A percentile compares a stretch with the other conserved stretches of the same genome.
Evolutionary conservation across 2,329 filamentous ascomycete genomes (phyloP).

Genomic region (Cyphellophora europaea): DNA sequence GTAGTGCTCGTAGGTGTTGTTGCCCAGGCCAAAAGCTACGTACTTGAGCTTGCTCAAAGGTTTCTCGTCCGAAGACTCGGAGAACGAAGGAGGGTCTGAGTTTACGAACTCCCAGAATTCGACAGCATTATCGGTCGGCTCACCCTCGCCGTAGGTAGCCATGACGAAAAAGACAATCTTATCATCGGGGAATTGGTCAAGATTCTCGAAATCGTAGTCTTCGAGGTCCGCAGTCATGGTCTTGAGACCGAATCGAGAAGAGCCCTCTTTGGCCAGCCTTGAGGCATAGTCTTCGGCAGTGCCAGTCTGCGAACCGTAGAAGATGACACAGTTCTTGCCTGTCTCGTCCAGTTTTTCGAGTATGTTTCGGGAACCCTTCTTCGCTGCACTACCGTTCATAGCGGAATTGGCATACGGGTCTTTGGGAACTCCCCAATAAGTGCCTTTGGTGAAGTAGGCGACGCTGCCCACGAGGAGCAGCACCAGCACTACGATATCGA

Average conservation of each 20-base stretch:
- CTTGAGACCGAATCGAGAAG: slow-evolving; percentile 89
- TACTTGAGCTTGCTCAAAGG: slow-evolving; percentile 79
- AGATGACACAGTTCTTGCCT: slow-evolving; percentile 94
- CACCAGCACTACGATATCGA: slow-evolving; percentile 87
- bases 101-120: slow-evolving; percentile 97
- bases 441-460: slow-evolving; percentile 97
- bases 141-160: slow-evolving; percentile 95
- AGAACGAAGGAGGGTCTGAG: slow-evolving; percentile 70
- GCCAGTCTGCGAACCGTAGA: slow-evolving; percentile 97
- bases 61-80: slow-evolving; percentile 50
- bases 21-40: slow-evolving; percentile 90
- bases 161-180: slow-evolving; percentile 93
- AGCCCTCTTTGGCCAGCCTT: slow-evolving; percentile 90
- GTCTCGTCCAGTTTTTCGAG: slow-evolving; percentile 92
- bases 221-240: slow-evolving; percentile 98
- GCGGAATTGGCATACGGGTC: slow-evolving; percentile 78
- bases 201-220: slow-evolving; percentile 93
- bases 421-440: slow-evolving; percentile 79
- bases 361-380: slow-evolving; percentile 79
- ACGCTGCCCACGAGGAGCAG: slow-evolving; percentile 76
- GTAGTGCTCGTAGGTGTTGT: slow-evolving; percentile 99
- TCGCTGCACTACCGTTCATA: slow-evolving; percentile 58
- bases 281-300: slow-evolving; percentile 98
- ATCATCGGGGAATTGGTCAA: slow-evolving; percentile 79
- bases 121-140: slow-evolving; percentile 96